Evolutionary conservation across 1,139 yeast species (phyloP).

Genomic region (Candida dubliniensis): DNA sequence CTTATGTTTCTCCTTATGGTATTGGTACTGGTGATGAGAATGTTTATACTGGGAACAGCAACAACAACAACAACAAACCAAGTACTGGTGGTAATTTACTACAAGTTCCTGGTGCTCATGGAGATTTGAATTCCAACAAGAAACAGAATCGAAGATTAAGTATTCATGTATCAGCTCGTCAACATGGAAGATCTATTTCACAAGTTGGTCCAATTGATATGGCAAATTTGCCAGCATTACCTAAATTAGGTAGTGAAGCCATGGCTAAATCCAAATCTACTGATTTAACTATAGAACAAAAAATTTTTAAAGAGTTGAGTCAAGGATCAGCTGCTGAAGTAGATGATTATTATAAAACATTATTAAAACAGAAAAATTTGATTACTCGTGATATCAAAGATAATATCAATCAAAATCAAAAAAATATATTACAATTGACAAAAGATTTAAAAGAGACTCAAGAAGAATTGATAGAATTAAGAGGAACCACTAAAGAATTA

Average conservation of each 20-base stretch:
- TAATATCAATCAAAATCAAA: constrained; percentile 69
- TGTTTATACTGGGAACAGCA: background rate
- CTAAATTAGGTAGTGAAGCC: constrained; percentile 20
- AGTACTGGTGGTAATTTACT: constrained; percentile 3
- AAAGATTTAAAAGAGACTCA: constrained; percentile 63
- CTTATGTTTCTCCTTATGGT: constrained; percentile 1
- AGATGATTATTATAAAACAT: constrained; percentile 64
- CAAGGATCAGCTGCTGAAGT: constrained; percentile 74
- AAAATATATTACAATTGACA: constrained; percentile 68
- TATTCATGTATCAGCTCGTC: constrained; percentile 46
- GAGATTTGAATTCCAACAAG: constrained; percentile 16
- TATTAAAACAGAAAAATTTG: constrained; percentile 51
- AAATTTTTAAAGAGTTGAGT: constrained; percentile 54
- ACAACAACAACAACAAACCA: background rate
- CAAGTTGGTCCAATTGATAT: constrained; percentile 26
- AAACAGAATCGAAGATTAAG: constrained; percentile 40
- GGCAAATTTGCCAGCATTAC: constrained; percentile 41
- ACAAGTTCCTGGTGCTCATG: constrained; percentile 19
- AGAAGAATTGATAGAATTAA: constrained; percentile 59
- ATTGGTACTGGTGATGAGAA: background rate
- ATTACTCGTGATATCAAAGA: constrained; percentile 65
- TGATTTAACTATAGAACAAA: constrained; percentile 22
- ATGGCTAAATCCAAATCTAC: background rate
- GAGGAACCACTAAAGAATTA: constrained; percentile 61
- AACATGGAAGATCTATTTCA: constrained; percentile 30